Base-by-base conservation (phyloP, 2,329 filamentous ascomycete genomes). In the Trichoderma simmonsii region DNA sequence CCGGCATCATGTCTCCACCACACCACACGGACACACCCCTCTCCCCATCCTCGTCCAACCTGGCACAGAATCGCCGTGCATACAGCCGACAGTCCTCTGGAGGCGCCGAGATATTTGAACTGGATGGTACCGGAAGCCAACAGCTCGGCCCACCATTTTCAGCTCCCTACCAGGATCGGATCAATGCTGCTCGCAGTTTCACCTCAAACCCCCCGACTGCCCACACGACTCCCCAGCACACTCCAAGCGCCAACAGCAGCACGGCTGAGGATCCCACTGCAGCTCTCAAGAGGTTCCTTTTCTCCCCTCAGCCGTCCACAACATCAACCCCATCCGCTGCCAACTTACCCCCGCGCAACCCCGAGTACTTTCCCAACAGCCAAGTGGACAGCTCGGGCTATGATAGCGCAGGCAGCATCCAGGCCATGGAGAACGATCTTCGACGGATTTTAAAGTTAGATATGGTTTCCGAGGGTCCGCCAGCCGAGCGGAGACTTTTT, bases 91-190 rank as follows among this genome's bases (percentile, higher is more conserved):
- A 77, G 26, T 73, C 75, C 8, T 72, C 75, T 28, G 72, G 73
- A 28, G 76, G 77, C 15, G 77, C 79, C 30, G 80, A 78, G 65
- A 75, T 74, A 30, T 76, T 77, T 28, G 93, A 97, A 78, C 83
- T 94, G 60, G 90, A 93, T 74, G 87, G 87, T 28, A 86, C 85
- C 21, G 85, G 85, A 24, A 84, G 85, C 57, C 85, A 83, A 60
- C 83, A 85, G 34, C 87, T 90, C 75, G 91, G 87, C 4, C 90
- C 90, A 32, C 87, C 91, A 2, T 93, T 93, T 79, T 90, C 91
- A 5, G 91, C 90, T 0, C 88, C 89, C 0, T 91, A 89, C 75
- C 82, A 87, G 6, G 88, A 91, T 73, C 86, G 89, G 57, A 90
- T 91, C 72, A 85, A 85, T 71, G 88, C 88, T 67, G 87, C 86